Evolutionary conservation across 2,329 filamentous ascomycete genomes (phyloP), one percentile per base, ranked within the genome.

Genomic region (Beauveria asiatica): DNA sequence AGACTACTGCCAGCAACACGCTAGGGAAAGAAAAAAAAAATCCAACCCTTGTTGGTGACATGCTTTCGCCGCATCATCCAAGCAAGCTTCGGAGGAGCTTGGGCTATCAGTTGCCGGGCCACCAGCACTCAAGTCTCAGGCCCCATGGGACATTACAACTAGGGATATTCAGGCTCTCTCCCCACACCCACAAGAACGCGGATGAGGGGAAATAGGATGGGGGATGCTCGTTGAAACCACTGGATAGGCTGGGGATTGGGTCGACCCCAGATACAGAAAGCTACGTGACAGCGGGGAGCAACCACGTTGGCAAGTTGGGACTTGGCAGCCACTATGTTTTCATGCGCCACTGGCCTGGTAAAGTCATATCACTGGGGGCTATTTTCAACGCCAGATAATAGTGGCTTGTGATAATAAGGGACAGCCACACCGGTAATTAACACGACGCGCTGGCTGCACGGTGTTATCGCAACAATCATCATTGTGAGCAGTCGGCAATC

Each of bases 281-380:
- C 59, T 60, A 60, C 59, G 59, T 60, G 59, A 60, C 59, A 60
- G 52, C 59, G 59, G 52, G 51, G 41, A 54, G 37, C 41, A 49
- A 60, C 50, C 57, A 60, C 42, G 50, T 48, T 60, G 42, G 44
- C 11, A 37, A 37, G 11, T 37, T 37, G 33, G 33, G 33, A 37
- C 33, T 37, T 37, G 33, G 33, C 33, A 37, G 30, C 30, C 30
- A 11, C 21, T 17, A 27, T 44, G 8, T 30, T 46, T 23, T 41
- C 41, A 41, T 30, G 19, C 48, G 41, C 57, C 48, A 59, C 57
- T 27, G 13, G 48, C 16, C 21, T 39, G 9, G 51, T 10, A 44
- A 27, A 42, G 37, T n/a, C n/a, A n/a, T 44, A 42, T 23, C 23
- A 54, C 51, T 54, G 51, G 51, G 51, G 51, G 51, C 39, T 39